phyloP scores from a whole-genome alignment of 768 basidiomycete genomes.

The Boletus speciosus region DNA sequence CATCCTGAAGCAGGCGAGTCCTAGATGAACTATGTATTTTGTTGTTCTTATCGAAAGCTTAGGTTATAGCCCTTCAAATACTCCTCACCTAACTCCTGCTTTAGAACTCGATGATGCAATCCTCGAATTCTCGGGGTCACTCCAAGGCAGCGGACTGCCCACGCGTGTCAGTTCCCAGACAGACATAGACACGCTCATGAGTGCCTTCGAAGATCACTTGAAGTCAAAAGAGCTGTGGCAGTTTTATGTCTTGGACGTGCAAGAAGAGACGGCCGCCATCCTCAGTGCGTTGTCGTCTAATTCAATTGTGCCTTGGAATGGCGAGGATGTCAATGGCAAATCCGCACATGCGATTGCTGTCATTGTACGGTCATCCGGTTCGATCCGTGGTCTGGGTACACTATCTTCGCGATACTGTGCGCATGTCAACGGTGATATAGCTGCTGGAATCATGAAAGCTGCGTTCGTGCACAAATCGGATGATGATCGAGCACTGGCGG shows the following conservation, averaged over 20 bases:
- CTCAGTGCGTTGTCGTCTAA: slow-evolving; percentile 28
- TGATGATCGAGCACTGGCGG: slow-evolving; percentile 53
- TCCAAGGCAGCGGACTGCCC: slow-evolving; percentile 68
- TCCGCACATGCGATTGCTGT: slow-evolving; percentile 62
- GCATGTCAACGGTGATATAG: slow-evolving; percentile 54
- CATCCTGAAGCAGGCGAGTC: slow-evolving; percentile 91
- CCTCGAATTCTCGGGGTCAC: slow-evolving; percentile 69
- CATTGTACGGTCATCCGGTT: slow-evolving; percentile 49
- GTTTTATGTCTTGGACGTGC: slow-evolving; percentile 85
- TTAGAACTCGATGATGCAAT: slow-evolving; percentile 88
- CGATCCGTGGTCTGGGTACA: slow-evolving; percentile 57
- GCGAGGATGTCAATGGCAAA: slow-evolving; percentile 55
- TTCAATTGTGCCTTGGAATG: slow-evolving; percentile 55
- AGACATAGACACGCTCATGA: slow-evolving; percentile 68
- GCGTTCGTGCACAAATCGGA: slow-evolving; percentile 50
- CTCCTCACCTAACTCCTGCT: slow-evolving; percentile 90
- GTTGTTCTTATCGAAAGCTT: slow-evolving; percentile 1
- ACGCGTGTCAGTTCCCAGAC: slow-evolving; percentile 56
- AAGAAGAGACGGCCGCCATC: slow-evolving; percentile 58
- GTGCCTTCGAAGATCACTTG: slow-evolving; percentile 57
- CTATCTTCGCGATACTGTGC: slow-evolving; percentile 68
- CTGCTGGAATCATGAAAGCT: slow-evolving; percentile 73
- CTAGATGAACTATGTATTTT: not conserved
- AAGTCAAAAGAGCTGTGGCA: slow-evolving; percentile 81
- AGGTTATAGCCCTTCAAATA: slow-evolving; percentile 91